Conservation (phyloP, 345 rosid genomes). For the Aurinia saxatilis region DNA sequence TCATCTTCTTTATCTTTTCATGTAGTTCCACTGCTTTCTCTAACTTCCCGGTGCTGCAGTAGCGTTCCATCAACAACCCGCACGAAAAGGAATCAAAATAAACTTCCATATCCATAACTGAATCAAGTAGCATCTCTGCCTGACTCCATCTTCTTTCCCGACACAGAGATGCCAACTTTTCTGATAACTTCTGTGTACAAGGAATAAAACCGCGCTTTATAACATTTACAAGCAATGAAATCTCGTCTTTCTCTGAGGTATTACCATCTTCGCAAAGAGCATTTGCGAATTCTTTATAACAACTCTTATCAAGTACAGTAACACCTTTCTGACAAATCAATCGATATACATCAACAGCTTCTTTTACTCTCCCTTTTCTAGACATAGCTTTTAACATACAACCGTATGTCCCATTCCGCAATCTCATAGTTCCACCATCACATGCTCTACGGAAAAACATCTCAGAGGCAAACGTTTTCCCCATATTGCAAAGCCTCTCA, state of each 20-base stretch:
- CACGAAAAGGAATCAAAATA: slow-evolving; percentile 41
- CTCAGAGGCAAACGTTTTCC: slow-evolving; percentile 45
- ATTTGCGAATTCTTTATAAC: slow-evolving; percentile 40
- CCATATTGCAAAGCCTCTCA: slow-evolving; percentile 51
- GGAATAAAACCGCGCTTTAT: slow-evolving; percentile 44
- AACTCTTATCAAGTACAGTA: slow-evolving; percentile 27
- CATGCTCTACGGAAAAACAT: slow-evolving; percentile 47
- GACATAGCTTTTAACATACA: slow-evolving; percentile 47
- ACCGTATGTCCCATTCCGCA: slow-evolving; percentile 41
- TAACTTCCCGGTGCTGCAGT: slow-evolving; percentile 38
- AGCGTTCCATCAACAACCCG: slow-evolving; percentile 41
- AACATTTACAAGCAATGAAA: slow-evolving; percentile 34
- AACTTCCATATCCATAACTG: slow-evolving; percentile 43
- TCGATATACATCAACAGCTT: slow-evolving; percentile 38
- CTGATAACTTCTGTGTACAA: slow-evolving; percentile 33
- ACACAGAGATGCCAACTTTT: slow-evolving; percentile 39
- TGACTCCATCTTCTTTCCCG: slow-evolving; percentile 38
- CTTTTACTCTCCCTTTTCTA: slow-evolving; percentile 37
- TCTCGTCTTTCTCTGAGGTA: slow-evolving; percentile 26
- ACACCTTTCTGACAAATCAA: slow-evolving; percentile 31
- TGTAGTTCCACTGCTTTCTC: slow-evolving; percentile 51
- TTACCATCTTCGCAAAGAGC: slow-evolving; percentile 43
- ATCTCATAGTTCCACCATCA: slow-evolving; percentile 24
- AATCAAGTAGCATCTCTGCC: slow-evolving; percentile 47
- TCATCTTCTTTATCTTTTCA: slow-evolving; percentile 38